Evolutionary conservation across 371 early-diverging fungal species (phyloP), one percentile per base, ranked within the genome.

Genomic region (Mucor circinelloides): DNA sequence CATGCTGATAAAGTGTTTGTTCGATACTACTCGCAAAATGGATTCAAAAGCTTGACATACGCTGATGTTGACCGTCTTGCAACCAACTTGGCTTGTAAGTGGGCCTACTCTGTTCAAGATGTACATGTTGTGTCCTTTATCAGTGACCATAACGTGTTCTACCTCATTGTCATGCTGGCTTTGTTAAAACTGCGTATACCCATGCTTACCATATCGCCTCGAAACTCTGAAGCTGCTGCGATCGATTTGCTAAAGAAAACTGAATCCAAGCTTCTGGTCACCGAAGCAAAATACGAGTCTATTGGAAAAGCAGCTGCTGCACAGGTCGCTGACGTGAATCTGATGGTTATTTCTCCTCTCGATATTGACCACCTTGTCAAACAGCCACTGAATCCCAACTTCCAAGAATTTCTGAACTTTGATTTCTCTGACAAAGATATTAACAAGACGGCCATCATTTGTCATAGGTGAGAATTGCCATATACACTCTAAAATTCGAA

Each of bases 141-240:
- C 4, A 67, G 50, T 0, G 75, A 76, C n/a, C 75, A 78, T 38
- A 52, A 60, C 0, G 31, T 68, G 4, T 6, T 55, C 25, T 76
- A 73, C 50, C 9, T 74, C 0, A 44, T 81, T 6, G 15, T 57
- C 12, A 34, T 70, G 36, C 12, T 78, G 1, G 79, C 79, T 4
- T 30, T 78, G 3, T 32, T 72, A 0, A 77, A 78, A 13, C 40
- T 78, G 1, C 69, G 67, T 2, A 13, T 60, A 6, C 59, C 64
- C 0, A 6, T 75, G 9, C n/a, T 78, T 25, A 17, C 57, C 7
- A 52, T 81, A 0, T 78, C 79, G 0, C 65, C 79, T n/a, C 71
- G 77, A 10, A 81, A 81, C 27, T 77, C 79, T 1, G 63, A 69
- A 28, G 59, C 71, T 21, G 73, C 73, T 9, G 62, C 66, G 6